phyloP scores from a whole-genome alignment of 1,284 basidiomycete species.

The Marasmius sp. region DNA sequence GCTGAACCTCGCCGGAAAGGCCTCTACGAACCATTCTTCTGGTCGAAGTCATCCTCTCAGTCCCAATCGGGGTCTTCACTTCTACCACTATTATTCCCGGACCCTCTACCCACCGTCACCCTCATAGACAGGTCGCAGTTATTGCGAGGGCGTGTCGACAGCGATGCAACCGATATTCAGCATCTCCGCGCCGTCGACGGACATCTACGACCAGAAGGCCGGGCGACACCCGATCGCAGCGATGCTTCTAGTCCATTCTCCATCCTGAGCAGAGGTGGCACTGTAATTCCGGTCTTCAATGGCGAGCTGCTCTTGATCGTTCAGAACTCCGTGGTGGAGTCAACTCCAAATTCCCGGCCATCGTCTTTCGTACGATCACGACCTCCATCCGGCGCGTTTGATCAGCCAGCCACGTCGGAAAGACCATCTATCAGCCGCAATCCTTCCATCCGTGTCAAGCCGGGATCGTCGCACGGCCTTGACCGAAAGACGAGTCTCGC shows the following conservation, averaged over 20 bases:
- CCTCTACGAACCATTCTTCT: constrained; percentile 73
- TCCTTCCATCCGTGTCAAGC: constrained; percentile 75
- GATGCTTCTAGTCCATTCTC: constrained; percentile 33
- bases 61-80: constrained; percentile 50
- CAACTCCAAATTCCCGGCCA: constrained; percentile 49
- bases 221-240: constrained; percentile 27
- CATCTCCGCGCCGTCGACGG: constrained; percentile 45
- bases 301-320: constrained; percentile 73
- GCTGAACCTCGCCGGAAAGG: constrained; percentile 71
- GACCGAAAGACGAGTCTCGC: constrained; percentile 75
- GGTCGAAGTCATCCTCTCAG: constrained; percentile 47
- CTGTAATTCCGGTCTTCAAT: constrained; percentile 69
- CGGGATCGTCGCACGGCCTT: constrained; percentile 59
- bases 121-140: constrained; percentile 67
- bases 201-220: constrained; percentile 32
- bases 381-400: constrained; percentile 59
- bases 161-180: constrained; percentile 58
- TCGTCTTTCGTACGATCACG: constrained; percentile 59
- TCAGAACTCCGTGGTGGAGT: constrained; percentile 43
- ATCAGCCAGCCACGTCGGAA: constrained; percentile 34
- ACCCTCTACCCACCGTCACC: constrained; percentile 63
- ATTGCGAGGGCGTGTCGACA: constrained; percentile 65
- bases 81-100: constrained; percentile 71
- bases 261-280: constrained; percentile 59
- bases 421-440: constrained; percentile 50